Percentiles rank a stretch among this genome's conserved stretches.
Conservation (phyloP, 148 eudicot species). For the Vaccinium corymbosum region DNA sequence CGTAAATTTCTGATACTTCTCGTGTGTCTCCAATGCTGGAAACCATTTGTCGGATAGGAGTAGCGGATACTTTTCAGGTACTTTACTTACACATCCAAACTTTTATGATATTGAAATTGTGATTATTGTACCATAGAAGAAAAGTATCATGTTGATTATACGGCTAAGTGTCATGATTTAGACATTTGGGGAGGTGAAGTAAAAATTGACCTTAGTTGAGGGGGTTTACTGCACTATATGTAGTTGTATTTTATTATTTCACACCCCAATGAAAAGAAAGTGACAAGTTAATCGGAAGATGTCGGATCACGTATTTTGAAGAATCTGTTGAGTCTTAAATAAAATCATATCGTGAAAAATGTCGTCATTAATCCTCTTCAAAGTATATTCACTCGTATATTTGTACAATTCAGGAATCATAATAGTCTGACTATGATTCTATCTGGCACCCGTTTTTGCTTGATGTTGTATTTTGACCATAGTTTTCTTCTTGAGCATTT, state of each 20-base stretch:
- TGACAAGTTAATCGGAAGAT: not conserved
- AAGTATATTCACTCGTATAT: not conserved
- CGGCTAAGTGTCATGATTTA: no score
- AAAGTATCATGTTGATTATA: no score
- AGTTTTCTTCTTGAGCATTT: not conserved
- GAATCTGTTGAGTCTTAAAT: not conserved
- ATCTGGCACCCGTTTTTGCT: not conserved
- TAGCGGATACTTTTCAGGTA: no score
- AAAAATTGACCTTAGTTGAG: no score
- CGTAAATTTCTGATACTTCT: no score
- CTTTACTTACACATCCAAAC: no score
- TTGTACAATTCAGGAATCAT: not conserved
- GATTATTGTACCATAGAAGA: no score
- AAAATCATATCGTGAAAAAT: not conserved
- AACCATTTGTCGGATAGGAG: no score
- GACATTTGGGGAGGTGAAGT: no score
- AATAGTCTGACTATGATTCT: not conserved
- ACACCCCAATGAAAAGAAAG: not conserved
- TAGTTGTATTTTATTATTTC: not conserved
- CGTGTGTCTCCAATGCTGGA: no score
- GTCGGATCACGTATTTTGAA: not conserved
- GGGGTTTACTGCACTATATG: not conserved
- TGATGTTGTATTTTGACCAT: not conserved
- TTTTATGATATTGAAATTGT: no score
- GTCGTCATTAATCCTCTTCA: not conserved